Conservation (phyloP, 306 rosid species). For the Prunus mira region DNA sequence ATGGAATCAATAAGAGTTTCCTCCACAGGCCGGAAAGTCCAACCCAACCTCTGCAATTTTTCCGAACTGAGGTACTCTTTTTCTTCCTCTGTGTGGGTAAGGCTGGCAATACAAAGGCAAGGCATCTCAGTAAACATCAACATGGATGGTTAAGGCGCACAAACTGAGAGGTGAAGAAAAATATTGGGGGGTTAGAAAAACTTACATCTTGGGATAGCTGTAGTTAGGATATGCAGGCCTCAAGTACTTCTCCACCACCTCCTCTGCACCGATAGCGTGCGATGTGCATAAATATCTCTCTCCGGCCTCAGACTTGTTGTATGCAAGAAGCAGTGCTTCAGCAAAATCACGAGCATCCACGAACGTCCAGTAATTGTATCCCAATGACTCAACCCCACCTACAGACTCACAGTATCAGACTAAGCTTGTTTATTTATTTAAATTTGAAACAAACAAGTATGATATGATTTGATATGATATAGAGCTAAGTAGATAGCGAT, state of each 20-base stretch:
- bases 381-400: constrained; percentile 32
- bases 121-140: background rate
- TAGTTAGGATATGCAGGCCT: constrained; percentile 39
- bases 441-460: no score
- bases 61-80: constrained; percentile 21
- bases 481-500: no score
- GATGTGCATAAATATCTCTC: constrained; percentile 50
- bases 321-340: constrained; percentile 40
- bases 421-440: no score
- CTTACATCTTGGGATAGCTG: constrained; percentile 46
- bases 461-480: no score
- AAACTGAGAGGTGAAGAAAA: background rate
- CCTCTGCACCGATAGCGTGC: constrained; percentile 9
- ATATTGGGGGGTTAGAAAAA: background rate
- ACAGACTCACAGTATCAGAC: background rate
- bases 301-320: constrained; percentile 43
- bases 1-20: constrained; percentile 18
- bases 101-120: background rate
- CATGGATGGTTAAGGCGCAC: background rate
- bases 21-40: constrained; percentile 44
- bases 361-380: constrained; percentile 26
- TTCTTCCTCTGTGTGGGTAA: constrained; percentile 4
- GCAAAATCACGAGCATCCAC: constrained; percentile 48
- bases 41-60: constrained; percentile 53
- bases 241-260: constrained; percentile 36